Base-by-base conservation (phyloP, 2,329 filamentous ascomycete genomes). In the Clathrospora elynae region DNA sequence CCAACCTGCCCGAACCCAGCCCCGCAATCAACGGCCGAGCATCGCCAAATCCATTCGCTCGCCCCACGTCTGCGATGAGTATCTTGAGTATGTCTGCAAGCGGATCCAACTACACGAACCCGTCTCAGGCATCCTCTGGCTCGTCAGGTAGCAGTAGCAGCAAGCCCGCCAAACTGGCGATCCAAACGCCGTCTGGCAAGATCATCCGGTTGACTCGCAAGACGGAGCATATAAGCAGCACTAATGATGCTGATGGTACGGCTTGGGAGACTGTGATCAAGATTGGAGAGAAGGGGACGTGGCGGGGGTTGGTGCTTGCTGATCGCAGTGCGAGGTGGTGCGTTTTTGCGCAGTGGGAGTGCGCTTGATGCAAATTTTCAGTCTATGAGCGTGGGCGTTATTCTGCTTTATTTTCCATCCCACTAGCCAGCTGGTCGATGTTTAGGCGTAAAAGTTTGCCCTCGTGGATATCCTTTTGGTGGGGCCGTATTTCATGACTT, bases 91-190 rank as follows among this genome's bases (percentile, higher is more conserved):
- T 79, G 26, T 78, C 76, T 8, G 74, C 75, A 2, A 73, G 73
- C 3, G 77, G 76, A 13, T 79, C 77, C 9, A 75, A 75, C 12
- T 77, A 78, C 37, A 78, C 76, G 2, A 64, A 78, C 62, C 61
- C 83, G 4, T 82, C 87, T 66, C 79, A 79, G 26, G 77, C 76
- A 19, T 80, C 68, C 0, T 64, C 80, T 1, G 81, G 78, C 53
- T 78, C 78, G 11, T 77, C 78, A 16, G 80, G 79, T 37, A 79
- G 79, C 13, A 83, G 75, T 16, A 74, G 75, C 16, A 74, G 71
- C 20, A 99, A 99, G 70, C 92, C 93, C 2, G 93, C 93, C 4
- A 99, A 99, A 71, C 73, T 99, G 39, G 93, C 93, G 0, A 92
- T 99, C 42, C 93, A 99, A 72, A 90, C 88, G 5, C 93, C 93